Base-by-base conservation (phyloP, 257 asterid species). In the Thymus quinquecostatus region DNA sequence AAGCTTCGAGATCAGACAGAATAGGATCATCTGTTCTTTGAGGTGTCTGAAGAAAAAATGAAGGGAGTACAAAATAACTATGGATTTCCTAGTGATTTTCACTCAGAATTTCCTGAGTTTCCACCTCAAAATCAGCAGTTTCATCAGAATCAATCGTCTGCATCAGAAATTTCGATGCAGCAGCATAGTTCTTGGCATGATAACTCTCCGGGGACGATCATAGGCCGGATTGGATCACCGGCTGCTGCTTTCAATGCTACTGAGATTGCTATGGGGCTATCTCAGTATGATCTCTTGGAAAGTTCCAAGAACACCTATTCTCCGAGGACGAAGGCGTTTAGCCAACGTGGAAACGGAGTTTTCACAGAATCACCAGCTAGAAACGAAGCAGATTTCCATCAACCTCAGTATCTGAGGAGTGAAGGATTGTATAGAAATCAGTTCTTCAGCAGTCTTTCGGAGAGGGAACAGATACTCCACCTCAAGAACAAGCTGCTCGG, bases 171-270 rank as follows among this genome's bases (percentile, higher is more conserved):
- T 13, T 10, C 66, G 32, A n/a, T 56, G 10, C 80, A 71, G 32
- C 70, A 68, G 11, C 84, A 79, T 43, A 62, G 45, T 1, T 76
- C 75, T 6, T 84, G 86, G 81, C 78, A 73, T 10, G 71, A 43
- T 38, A 73, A 56, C 66, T 49, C 85, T 28, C 68, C 86, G 6
- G 80, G 79, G 60, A 71, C 87, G 10, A 83, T 87, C 12, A 82
- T 89, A 48, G 66, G 86, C 74, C 78, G 80, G 75, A 82, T 86
- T n/a, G 98, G 94, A 77, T 81, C 96, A 32, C 89, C 90, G 1
- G 75, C 88, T 41, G 45, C 86, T 27, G 92, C 94, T 8, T 85
- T 92, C 58, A 82, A 77, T 69, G 89, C 92, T 6, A 85, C 94
- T 1, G 98, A 89, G 49, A 62, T 72, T 5, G 85, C 64, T 64